phyloP scores from a whole-genome alignment of 2,329 filamentous ascomycete genomes.

The Aspergillus spinulosporus region DNA sequence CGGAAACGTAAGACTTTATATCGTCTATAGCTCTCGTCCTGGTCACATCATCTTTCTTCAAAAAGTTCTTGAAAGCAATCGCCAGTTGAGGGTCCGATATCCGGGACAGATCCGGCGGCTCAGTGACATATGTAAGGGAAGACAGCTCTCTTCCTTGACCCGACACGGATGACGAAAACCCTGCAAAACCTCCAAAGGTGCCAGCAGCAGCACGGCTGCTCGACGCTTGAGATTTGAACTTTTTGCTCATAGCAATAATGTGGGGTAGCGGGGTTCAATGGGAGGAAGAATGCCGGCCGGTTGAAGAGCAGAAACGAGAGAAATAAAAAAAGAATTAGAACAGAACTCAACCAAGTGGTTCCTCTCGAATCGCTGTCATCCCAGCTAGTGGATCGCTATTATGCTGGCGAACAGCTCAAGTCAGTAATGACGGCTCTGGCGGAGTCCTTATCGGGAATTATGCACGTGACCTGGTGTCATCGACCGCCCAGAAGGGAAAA shows the following conservation, averaged over 20 bases:
- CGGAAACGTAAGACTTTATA: constrained; percentile 65
- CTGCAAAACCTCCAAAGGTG: constrained; percentile 49
- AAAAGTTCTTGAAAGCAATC: constrained; percentile 87
- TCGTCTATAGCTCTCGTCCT: constrained; percentile 91
- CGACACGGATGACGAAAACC: constrained; percentile 38
- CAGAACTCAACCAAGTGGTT: constrained; percentile 5
- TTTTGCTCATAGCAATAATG: constrained; percentile 61
- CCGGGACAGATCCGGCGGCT: constrained; percentile 75
- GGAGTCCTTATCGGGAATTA: constrained; percentile 31
- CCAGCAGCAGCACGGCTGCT: constrained; percentile 60
- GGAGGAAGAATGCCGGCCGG: constrained; percentile 14
- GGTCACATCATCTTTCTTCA: constrained; percentile 90
- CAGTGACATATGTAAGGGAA: constrained; percentile 80
- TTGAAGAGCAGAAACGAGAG: not conserved
- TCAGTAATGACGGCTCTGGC: constrained; percentile 14
- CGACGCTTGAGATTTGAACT: constrained; percentile 64
- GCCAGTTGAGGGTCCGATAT: constrained; percentile 79
- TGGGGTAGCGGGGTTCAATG: constrained; percentile 35
- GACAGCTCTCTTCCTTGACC: constrained; percentile 52
- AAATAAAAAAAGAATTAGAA: not conserved
- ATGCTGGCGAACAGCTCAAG: not conserved
- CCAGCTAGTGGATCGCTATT: not conserved
- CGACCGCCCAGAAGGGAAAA: constrained; percentile 32
- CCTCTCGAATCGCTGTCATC: constrained; percentile 10
- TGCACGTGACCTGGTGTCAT: constrained; percentile 39